Percentiles rank a stretch among this genome's conserved stretches.
Evolutionary conservation across 257 asterid species (phyloP).

Genomic region (Lithospermum erythrorhizon): DNA sequence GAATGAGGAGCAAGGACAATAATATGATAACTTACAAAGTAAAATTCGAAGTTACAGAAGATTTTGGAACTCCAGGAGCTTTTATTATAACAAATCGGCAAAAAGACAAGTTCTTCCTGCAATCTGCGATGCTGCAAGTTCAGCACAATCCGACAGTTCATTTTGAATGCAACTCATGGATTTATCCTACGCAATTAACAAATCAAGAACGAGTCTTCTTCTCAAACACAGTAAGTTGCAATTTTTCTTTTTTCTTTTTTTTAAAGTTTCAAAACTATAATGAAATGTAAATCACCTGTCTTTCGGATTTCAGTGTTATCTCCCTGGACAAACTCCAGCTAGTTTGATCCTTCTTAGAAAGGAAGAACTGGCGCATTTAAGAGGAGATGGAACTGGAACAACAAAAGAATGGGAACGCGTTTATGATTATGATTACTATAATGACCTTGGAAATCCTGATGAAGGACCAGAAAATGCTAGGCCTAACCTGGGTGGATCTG

Average conservation of each 20-base stretch:
- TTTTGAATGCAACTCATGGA: constrained; percentile 41
- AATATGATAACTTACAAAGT: constrained; percentile 14
- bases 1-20: constrained; percentile 15
- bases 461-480: constrained; percentile 16
- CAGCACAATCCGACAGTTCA: constrained; percentile 13
- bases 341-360: constrained; percentile 26
- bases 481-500: constrained; percentile 34
- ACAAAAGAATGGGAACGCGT: constrained; percentile 33
- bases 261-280: background rate
- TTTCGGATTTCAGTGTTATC: constrained; percentile 26
- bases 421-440: constrained; percentile 35
- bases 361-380: constrained; percentile 28
- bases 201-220: constrained; percentile 30
- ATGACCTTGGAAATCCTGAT: constrained; percentile 31
- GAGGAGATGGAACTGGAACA: constrained; percentile 36
- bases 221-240: constrained; percentile 30
- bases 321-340: constrained; percentile 35
- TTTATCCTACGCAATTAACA: constrained; percentile 26
- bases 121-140: constrained; percentile 20
- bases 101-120: constrained; percentile 24
- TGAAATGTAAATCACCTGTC: background rate
- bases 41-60: constrained; percentile 15
- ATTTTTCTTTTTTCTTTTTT: background rate
- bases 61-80: constrained; percentile 30
- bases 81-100: constrained; percentile 27